Base-by-base conservation (phyloP, 306 rosid genomes). In the Medicago arabica region DNA sequence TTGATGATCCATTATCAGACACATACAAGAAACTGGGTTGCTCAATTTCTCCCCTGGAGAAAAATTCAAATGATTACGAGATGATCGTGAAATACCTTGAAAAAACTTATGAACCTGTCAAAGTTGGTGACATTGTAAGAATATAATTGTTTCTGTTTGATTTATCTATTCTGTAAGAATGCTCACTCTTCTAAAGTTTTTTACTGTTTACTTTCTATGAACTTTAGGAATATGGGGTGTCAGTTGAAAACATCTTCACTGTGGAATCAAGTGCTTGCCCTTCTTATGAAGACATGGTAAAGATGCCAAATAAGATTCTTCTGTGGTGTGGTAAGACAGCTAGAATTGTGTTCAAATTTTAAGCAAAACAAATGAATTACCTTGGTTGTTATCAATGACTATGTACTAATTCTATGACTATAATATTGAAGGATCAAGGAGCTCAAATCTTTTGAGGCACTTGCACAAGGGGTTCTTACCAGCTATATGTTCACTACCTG, bases 11-110 rank as follows among this genome's bases (percentile, higher is more conserved):
- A 2, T 65, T 90, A 69, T 92, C 97, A 0, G 90, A 85, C 16
- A 61, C 82, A 63, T 89, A 90, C 67, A 61, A 82, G 31, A 92
- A 89, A 80, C 61, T 92, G 50, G 97, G 87, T 19, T 82, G 92
- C 85, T 75, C 88, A 60, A 72, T 92, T 77, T 89, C 92, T 19
- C 81, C 88, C 3, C 75, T 90, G 51, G 96, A 81, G 46, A 90
- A 85, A 54, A 71, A 83, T 21, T 81, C 96, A 0, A 75, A 84
- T 39, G 96, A 95, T 59, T 92, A 90, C 8, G 83, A 81, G 36
- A 92, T 92, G 98, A 89, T 95, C 41, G 79, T 84, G 71, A 90
- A 90, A 17, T 95, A 92, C 79, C 90, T 90, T 18, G 93, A 87
- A 46, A 89, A 46, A 69, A 95, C 97, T 39, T 95, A 89, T 31